Evolutionary conservation across 2,329 filamentous ascomycete genomes (phyloP).

Genomic region (Tolypocladium sp.): DNA sequence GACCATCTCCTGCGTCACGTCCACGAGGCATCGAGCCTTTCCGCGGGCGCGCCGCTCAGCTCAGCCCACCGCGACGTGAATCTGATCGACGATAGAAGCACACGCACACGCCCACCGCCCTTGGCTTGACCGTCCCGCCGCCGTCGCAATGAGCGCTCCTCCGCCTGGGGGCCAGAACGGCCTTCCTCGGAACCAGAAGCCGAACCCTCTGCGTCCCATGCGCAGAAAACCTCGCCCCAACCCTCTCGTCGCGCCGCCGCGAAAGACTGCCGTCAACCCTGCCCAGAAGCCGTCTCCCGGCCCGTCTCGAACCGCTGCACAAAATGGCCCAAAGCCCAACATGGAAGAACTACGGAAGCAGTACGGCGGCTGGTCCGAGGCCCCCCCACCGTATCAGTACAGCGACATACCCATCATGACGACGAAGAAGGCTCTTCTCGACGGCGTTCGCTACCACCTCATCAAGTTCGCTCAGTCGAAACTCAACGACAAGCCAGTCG

Average conservation of each 20-base stretch:
- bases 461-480: slow-evolving; percentile 66
- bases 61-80: neutral
- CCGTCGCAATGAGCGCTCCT: slow-evolving; percentile 33
- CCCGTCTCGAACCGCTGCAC: slow-evolving; percentile 9
- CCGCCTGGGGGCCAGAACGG: slow-evolving; percentile 26
- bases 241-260: slow-evolving; percentile 56
- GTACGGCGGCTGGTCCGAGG: slow-evolving; percentile 50
- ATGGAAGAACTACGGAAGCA: slow-evolving; percentile 33
- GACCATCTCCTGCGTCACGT: neutral
- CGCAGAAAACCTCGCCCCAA: slow-evolving; percentile 36
- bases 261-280: slow-evolving; percentile 20
- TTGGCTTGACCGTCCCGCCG: neutral
- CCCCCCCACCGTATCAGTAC: slow-evolving; percentile 38
- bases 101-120: neutral
- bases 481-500: slow-evolving; percentile 48
- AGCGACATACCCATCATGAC: slow-evolving; percentile 62
- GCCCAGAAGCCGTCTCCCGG: slow-evolving; percentile 9
- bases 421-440: slow-evolving; percentile 70
- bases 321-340: slow-evolving; percentile 20
- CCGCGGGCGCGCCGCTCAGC: neutral
- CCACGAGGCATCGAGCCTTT: neutral
- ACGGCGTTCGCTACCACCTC: slow-evolving; percentile 77
- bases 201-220: slow-evolving; percentile 29
- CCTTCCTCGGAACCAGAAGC: slow-evolving; percentile 17
- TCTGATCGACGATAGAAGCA: neutral